A percentile compares a stretch with the other conserved stretches of the same genome.
These are phyloP conservation scores for Lotus japonicus DNA, from an alignment of 306 rosid genomes.

Conservation along the genomic window DNA sequence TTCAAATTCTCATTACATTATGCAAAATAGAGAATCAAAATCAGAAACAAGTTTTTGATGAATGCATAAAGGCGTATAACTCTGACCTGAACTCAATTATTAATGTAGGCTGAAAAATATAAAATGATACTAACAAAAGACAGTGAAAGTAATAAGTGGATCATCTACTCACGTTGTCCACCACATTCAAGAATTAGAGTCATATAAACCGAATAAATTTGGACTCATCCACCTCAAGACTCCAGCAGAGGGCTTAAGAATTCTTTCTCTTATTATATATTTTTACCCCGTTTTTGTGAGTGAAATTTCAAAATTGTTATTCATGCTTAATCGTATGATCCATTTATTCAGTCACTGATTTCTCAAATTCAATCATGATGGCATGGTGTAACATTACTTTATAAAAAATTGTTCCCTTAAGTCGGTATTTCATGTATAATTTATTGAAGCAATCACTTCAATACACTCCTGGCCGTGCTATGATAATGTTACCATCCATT, in stretches of 20 bases:
- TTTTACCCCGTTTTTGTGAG: not conserved
- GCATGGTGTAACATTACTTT: not conserved
- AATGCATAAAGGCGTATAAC: not conserved
- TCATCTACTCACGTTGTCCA: slow-evolving; percentile 1
- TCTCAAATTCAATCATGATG: slow-evolving; percentile 11
- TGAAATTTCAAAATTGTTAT: not conserved
- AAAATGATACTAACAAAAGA: not conserved
- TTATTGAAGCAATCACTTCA: slow-evolving; percentile 7
- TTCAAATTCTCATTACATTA: not conserved
- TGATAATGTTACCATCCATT: not conserved
- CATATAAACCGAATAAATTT: not conserved
- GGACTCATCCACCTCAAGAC: not conserved
- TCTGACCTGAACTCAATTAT: not conserved
- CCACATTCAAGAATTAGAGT: slow-evolving; percentile 3
- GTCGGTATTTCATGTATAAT: slow-evolving; percentile 18
- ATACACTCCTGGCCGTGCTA: not conserved
- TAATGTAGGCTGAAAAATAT: not conserved
- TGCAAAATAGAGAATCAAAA: not conserved
- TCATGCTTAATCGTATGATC: not conserved
- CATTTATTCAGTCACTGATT: not conserved
- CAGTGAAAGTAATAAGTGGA: not conserved
- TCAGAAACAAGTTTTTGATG: not conserved
- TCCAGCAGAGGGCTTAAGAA: slow-evolving; percentile 6
- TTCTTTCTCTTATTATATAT: not conserved
- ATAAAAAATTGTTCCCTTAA: not conserved